These are phyloP conservation scores for Rosa persica DNA, from an alignment of 306 rosid genomes.

Conservation along the genomic window DNA sequence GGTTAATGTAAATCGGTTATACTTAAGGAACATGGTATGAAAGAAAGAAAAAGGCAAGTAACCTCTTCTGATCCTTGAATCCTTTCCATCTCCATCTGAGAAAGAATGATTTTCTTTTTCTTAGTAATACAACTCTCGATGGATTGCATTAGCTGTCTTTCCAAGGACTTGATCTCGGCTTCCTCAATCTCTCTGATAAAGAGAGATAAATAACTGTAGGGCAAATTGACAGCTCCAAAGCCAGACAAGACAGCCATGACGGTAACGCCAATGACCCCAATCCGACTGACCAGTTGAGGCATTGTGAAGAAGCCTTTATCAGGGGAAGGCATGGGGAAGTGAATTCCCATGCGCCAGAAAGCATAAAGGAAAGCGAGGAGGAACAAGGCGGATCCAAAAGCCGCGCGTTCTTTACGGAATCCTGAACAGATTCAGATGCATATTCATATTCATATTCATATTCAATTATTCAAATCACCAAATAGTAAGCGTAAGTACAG, in stretches of 20 bases:
- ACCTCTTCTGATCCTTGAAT: conserved; percentile 82
- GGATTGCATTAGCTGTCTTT: conserved; percentile 82
- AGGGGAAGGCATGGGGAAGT: conserved; percentile 95
- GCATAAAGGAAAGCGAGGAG: conserved; percentile 82
- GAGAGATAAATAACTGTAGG: conserved; percentile 87
- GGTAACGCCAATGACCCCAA: conserved; percentile 95
- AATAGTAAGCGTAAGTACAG: not conserved
- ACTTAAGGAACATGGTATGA: not conserved
- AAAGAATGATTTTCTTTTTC: conserved; percentile 78
- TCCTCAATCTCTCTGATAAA: conserved; percentile 94
- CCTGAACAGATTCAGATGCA: conserved; percentile 25
- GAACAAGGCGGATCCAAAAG: conserved; percentile 71
- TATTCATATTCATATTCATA: not conserved
- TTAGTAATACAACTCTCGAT: conserved; percentile 67
- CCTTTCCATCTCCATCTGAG: conserved; percentile 71
- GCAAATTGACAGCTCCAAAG: conserved; percentile 95
- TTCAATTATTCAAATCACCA: not conserved
- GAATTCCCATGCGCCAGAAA: conserved; percentile 98
- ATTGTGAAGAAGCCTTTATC: conserved; percentile 92
- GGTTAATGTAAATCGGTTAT: not conserved
- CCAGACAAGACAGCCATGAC: conserved; percentile 95
- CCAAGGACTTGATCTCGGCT: conserved; percentile 71
- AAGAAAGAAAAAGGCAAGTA: not conserved
- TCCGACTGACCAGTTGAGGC: conserved; percentile 95
- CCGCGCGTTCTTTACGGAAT: conserved; percentile 74